Conservation (phyloP, 139 green algal genomes). For the Chlorella ohadii region DNA sequence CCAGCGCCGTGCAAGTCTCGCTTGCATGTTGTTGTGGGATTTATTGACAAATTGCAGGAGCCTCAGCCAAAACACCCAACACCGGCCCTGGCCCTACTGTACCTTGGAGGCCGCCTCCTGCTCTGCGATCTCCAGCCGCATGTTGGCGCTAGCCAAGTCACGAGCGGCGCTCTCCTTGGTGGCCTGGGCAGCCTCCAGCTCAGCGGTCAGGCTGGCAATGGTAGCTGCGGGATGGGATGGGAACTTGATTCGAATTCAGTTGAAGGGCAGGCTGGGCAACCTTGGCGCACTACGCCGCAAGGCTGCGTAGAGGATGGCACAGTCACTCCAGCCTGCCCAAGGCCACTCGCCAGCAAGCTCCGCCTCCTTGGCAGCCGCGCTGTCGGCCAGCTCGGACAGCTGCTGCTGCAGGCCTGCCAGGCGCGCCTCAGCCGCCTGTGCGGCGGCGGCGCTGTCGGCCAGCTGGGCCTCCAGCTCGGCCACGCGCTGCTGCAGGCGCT, state of each 20-base stretch:
- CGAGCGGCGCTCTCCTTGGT: slow-evolving; percentile 2
- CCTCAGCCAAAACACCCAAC: too few species aligned
- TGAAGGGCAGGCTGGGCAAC: too few species aligned
- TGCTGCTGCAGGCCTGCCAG: background rate
- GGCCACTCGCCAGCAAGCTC: background rate
- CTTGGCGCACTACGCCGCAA: too few species aligned
- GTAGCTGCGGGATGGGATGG: background rate
- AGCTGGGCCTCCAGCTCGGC: slow-evolving; percentile 8
- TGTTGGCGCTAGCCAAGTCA: slow-evolving; percentile 28
- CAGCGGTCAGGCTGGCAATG: background rate
- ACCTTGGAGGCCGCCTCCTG: slow-evolving; percentile 16
- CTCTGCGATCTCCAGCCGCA: slow-evolving; percentile 23
- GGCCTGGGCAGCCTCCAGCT: slow-evolving; percentile 6
- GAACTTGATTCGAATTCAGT: too few species aligned
- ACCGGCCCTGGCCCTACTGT: too few species aligned
- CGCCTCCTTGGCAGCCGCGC: slow-evolving; percentile 1
- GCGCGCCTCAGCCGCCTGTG: background rate
- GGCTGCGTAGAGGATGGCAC: too few species aligned
- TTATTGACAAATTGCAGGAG: too few species aligned
- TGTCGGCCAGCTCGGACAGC: background rate
- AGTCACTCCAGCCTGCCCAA: too few species aligned
- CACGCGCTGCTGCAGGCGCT: slow-evolving; percentile 5
- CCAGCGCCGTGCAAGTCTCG: background rate
- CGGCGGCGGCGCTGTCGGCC: background rate
- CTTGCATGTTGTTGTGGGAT: too few species aligned